Conservation (phyloP, 108 stramenopile genomes). For the Nitzschia sp. region DNA sequence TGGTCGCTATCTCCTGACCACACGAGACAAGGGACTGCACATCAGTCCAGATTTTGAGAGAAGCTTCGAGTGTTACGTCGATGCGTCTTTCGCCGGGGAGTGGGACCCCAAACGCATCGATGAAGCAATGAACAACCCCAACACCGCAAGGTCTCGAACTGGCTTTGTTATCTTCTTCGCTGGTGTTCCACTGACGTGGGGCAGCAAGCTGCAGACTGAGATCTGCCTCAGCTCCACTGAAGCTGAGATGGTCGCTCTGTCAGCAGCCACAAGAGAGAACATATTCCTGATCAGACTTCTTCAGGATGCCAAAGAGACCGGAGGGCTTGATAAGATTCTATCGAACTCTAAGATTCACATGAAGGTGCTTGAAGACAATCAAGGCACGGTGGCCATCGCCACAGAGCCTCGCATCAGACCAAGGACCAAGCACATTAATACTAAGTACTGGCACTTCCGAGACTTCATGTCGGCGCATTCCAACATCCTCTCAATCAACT, state of each 20-base stretch:
- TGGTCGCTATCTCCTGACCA: constrained; percentile 40
- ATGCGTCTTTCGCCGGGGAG: constrained; percentile 47
- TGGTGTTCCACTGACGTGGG: too few relatives aligned
- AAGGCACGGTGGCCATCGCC: constrained; percentile 15
- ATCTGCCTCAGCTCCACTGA: too few relatives aligned
- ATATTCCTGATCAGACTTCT: neutral
- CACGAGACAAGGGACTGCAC: constrained; percentile 31
- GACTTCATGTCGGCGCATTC: constrained; percentile 25
- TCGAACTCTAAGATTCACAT: neutral
- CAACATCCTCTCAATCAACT: neutral
- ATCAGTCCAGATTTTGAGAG: constrained; percentile 3
- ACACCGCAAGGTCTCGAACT: constrained; percentile 29
- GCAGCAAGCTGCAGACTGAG: too few relatives aligned
- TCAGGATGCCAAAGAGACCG: neutral
- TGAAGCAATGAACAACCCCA: constrained; percentile 20
- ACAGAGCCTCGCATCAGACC: constrained; percentile 11
- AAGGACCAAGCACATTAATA: constrained; percentile 42
- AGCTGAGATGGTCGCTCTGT: constrained; percentile 1
- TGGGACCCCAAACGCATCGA: constrained; percentile 10
- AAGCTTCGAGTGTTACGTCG: constrained; percentile 36
- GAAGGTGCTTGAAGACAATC: constrained; percentile 48
- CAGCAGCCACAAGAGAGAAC: constrained; percentile 8
- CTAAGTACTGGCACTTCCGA: constrained; percentile 46
- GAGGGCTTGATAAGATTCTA: neutral
- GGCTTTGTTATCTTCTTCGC: constrained; percentile 31